phyloP scores from a whole-genome alignment of 2,329 filamentous ascomycete species.

The Fusarium subglutinans region DNA sequence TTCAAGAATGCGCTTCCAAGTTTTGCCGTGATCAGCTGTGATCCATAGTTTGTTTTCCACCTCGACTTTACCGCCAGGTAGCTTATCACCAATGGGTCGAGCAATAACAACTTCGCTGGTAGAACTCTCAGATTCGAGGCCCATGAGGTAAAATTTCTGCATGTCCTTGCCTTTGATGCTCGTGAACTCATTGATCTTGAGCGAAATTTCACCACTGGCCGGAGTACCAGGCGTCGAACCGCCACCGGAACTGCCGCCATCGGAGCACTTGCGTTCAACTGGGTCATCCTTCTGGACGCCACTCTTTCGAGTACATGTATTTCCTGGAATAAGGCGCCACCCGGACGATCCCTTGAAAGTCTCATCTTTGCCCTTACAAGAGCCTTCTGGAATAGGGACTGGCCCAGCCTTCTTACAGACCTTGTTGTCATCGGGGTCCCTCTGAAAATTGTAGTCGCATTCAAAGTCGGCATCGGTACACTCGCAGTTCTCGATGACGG shows the following conservation, averaged over 20 bases:
- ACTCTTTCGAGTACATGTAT: conserved; percentile 71
- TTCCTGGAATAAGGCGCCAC: conserved; percentile 89
- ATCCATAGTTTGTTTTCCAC: conserved; percentile 72
- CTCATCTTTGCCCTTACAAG: conserved; percentile 74
- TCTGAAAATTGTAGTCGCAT: conserved; percentile 92
- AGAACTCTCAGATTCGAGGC: conserved; percentile 69
- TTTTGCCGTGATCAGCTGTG: conserved; percentile 88
- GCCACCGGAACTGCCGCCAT: conserved; percentile 55
- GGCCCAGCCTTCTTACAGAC: conserved; percentile 74
- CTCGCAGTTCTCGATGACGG: conserved; percentile 77
- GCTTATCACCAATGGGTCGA: conserved; percentile 53
- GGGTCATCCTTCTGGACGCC: conserved; percentile 74
- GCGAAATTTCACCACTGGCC: conserved; percentile 72
- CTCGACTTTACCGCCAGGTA: conserved; percentile 42
- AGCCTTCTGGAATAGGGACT: conserved; percentile 73
- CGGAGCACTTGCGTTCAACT: conserved; percentile 80
- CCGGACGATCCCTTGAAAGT: conserved; percentile 88
- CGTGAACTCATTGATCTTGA: conserved; percentile 68
- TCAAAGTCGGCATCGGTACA: conserved; percentile 90
- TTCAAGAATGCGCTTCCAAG: conserved; percentile 76
- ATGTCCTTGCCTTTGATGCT: conserved; percentile 62
- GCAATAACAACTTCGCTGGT: conserved; percentile 78
- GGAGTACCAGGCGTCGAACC: conserved; percentile 57
- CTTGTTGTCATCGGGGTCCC: conserved; percentile 68
- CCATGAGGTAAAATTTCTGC: conserved; percentile 80